These are phyloP conservation scores for Gracilaria gracilis DNA, from an alignment of 23 red algal species.

Conservation along the genomic window DNA sequence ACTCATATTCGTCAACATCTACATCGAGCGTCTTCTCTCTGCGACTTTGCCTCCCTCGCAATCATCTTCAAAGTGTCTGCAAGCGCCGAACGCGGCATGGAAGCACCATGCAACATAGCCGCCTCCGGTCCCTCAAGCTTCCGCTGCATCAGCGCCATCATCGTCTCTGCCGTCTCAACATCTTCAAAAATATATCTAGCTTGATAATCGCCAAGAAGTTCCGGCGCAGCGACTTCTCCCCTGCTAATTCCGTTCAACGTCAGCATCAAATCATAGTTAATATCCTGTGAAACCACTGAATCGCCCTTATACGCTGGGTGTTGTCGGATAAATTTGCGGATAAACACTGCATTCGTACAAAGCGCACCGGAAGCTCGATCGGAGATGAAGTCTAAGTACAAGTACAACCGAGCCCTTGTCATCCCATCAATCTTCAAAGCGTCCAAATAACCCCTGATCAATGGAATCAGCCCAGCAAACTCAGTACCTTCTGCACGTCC, in stretches of 20 bases:
- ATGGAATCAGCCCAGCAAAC: constrained; percentile 96
- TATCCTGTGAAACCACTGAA: constrained; percentile 74
- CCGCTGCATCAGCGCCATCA: constrained; percentile 72
- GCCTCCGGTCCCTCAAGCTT: constrained; percentile 63
- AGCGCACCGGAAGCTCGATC: constrained; percentile 80
- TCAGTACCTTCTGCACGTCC: constrained; percentile 55
- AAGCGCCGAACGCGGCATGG: constrained; percentile 41
- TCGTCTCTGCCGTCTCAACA: constrained; percentile 44
- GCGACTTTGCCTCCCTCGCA: background rate
- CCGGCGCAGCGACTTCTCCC: constrained; percentile 62
- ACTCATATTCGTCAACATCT: constrained; percentile 19
- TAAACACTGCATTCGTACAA: constrained; percentile 83
- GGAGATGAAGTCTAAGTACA: constrained; percentile 94
- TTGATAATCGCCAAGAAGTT: constrained; percentile 87
- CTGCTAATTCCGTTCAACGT: constrained; percentile 68
- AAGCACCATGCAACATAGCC: constrained; percentile 53
- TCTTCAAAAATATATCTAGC: constrained; percentile 51
- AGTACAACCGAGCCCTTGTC: constrained; percentile 56
- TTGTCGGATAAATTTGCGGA: constrained; percentile 84
- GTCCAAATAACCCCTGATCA: constrained; percentile 92
- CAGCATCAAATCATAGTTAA: constrained; percentile 88
- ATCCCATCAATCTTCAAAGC: constrained; percentile 73
- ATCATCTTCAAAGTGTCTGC: constrained; percentile 18
- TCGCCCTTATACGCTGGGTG: constrained; percentile 83
- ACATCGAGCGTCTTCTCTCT: constrained; percentile 21